Percentiles rank a stretch among this genome's conserved stretches.
These are phyloP conservation scores for Rhizophora apiculata DNA, from an alignment of 345 rosid species.

Conservation along the genomic window DNA sequence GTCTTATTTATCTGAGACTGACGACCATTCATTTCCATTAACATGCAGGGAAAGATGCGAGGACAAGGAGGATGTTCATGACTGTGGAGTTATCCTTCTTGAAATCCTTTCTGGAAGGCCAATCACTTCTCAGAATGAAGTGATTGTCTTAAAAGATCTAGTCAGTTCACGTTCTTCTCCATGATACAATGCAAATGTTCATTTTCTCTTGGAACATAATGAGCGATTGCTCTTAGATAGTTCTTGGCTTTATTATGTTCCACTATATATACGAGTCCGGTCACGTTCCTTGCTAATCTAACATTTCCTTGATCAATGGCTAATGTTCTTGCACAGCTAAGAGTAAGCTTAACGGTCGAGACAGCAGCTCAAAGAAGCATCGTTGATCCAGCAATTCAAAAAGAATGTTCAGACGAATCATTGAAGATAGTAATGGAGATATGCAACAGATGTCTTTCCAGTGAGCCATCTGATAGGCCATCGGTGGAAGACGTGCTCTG, in stretches of 20 bases:
- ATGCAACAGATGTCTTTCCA: conserved; percentile 43
- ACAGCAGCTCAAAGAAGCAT: conserved; percentile 40
- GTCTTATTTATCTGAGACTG: too few relatives aligned
- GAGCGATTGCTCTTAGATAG: too few relatives aligned
- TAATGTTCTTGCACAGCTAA: conserved; percentile 29
- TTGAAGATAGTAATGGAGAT: conserved; percentile 47
- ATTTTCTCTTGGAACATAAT: too few relatives aligned
- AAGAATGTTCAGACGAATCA: conserved; percentile 52
- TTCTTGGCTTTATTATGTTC: too few relatives aligned
- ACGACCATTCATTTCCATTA: not conserved
- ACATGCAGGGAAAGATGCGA: conserved; percentile 32
- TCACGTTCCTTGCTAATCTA: too few relatives aligned
- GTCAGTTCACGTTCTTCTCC: conserved; percentile 29
- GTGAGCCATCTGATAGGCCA: conserved; percentile 38
- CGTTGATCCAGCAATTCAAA: conserved; percentile 43
- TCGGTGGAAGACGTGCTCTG: conserved; percentile 57
- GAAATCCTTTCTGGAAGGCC: conserved; percentile 59
- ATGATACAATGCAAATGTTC: not conserved
- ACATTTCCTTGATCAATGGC: too few relatives aligned
- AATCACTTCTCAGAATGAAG: conserved; percentile 36
- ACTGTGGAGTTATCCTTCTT: conserved; percentile 53
- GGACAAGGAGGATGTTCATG: conserved; percentile 43
- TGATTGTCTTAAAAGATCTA: conserved; percentile 38
- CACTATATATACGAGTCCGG: too few relatives aligned
- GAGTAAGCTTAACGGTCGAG: conserved; percentile 38